These are phyloP conservation scores for Dactylorhiza incarnata DNA, from an alignment of 106 monocot genomes.

Conservation along the genomic window DNA sequence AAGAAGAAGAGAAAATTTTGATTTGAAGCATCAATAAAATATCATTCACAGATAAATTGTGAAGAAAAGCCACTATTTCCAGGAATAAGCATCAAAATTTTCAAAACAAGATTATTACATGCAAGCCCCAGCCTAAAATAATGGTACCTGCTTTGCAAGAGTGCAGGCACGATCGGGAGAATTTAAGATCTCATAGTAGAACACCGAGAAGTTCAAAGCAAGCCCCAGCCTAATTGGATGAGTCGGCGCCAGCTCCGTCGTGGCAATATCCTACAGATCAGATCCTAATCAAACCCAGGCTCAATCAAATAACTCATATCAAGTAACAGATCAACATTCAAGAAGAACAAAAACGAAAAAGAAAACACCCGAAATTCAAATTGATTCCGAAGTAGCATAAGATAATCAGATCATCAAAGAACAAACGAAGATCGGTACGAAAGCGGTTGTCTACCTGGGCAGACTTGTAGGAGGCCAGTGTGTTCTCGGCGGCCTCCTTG, in stretches of 20 bases:
- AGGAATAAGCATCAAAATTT: too few relatives aligned
- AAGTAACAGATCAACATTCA: too few relatives aligned
- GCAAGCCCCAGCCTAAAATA: too few relatives aligned
- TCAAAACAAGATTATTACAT: too few relatives aligned
- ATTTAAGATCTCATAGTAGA: slow-evolving; percentile 21
- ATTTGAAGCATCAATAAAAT: too few relatives aligned
- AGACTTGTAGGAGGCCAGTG: slow-evolving; percentile 13
- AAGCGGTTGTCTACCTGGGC: slow-evolving; percentile 9
- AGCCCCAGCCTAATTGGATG: slow-evolving; percentile 15
- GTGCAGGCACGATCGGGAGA: slow-evolving; percentile 17
- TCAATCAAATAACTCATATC: not conserved
- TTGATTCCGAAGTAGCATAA: not conserved
- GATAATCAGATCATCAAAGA: too few relatives aligned
- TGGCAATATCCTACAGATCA: slow-evolving; percentile 14
- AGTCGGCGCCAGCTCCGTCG: slow-evolving; percentile 13
- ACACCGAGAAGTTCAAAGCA: slow-evolving; percentile 22
- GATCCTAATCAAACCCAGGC: not conserved
- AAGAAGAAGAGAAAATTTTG: too few relatives aligned
- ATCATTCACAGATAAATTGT: too few relatives aligned
- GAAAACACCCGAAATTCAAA: not conserved
- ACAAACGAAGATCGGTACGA: too few relatives aligned
- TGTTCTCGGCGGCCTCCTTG: slow-evolving; percentile 16
- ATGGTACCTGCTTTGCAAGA: slow-evolving; percentile 14
- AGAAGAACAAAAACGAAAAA: not conserved
- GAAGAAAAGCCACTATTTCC: too few relatives aligned